Percentiles rank a stretch among this genome's conserved stretches.
Conservation (phyloP, 257 asterid genomes). For the Scutellaria minor region DNA sequence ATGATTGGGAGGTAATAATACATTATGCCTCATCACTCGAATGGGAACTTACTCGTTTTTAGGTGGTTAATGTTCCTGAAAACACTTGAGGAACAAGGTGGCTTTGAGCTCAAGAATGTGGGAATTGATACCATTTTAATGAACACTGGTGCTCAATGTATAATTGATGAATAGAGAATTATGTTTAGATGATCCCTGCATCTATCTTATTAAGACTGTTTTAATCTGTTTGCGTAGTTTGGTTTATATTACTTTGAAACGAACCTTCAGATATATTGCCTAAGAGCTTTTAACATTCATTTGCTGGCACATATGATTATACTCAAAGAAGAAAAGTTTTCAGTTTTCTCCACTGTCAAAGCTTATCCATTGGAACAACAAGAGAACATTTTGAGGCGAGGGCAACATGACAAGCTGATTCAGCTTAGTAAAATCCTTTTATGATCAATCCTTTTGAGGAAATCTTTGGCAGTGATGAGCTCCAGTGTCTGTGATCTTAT, state of each 20-base stretch:
- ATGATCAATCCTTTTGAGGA: background rate
- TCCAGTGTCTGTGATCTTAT: background rate
- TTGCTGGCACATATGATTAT: background rate
- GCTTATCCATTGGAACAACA: background rate
- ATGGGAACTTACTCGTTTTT: background rate
- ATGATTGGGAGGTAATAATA: background rate
- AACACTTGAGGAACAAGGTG: background rate
- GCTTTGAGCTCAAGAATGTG: slow-evolving; percentile 11
- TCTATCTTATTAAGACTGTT: background rate
- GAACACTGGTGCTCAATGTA: no score
- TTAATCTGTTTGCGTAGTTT: background rate
- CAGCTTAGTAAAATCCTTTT: no score
- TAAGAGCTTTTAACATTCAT: background rate
- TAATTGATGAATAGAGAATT: slow-evolving; percentile 4
- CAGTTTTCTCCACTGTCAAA: background rate
- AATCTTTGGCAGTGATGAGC: slow-evolving; percentile 6
- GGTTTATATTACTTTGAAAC: background rate
- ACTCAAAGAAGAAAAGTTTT: background rate
- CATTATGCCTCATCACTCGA: background rate
- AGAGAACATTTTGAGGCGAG: background rate
- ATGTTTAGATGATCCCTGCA: background rate
- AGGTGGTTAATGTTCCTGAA: slow-evolving; percentile 21
- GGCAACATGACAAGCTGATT: no score
- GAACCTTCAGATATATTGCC: background rate
- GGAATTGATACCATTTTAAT: background rate